Evolutionary conservation across 2,329 filamentous ascomycete species (phyloP).

Genomic region (Alternaria postmessia): DNA sequence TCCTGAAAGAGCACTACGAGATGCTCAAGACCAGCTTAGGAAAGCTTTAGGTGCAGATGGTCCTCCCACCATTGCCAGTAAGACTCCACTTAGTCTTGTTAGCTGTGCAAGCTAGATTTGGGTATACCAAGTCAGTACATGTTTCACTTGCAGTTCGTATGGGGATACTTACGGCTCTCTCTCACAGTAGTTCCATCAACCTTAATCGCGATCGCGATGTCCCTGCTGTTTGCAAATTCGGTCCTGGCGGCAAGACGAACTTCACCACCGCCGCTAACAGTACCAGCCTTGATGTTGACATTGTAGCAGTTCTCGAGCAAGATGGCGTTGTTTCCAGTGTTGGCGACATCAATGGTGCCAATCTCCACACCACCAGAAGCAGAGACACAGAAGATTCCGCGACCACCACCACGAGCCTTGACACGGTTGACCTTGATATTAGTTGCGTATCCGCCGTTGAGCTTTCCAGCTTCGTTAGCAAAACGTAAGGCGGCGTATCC

Average conservation of each 20-base stretch:
- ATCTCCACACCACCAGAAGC: slow-evolving; percentile 64
- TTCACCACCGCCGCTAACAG: slow-evolving; percentile 64
- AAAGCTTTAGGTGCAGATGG: slow-evolving; percentile 26
- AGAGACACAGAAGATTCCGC: slow-evolving; percentile 67
- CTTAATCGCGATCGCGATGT: slow-evolving; percentile 59
- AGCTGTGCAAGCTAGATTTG: slow-evolving; percentile 55
- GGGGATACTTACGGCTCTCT: slow-evolving; percentile 52
- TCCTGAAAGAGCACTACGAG: neutral
- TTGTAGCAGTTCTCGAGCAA: slow-evolving; percentile 69
- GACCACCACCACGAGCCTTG: slow-evolving; percentile 64
- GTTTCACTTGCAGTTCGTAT: no score
- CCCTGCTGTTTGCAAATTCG: slow-evolving; percentile 64
- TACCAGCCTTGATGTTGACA: slow-evolving; percentile 60
- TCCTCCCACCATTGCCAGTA: slow-evolving; percentile 53
- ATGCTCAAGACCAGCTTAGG: neutral
- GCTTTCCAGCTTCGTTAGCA: slow-evolving; percentile 64
- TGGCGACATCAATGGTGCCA: slow-evolving; percentile 58
- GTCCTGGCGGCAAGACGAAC: slow-evolving; percentile 61
- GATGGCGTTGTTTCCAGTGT: slow-evolving; percentile 65
- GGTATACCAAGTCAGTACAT: no score
- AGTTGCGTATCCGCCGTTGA: slow-evolving; percentile 59
- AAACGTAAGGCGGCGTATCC: slow-evolving; percentile 67
- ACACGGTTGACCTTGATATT: slow-evolving; percentile 64
- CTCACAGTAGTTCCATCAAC: slow-evolving; percentile 62
- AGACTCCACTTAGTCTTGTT: slow-evolving; percentile 61